Evolutionary conservation across 2,329 filamentous ascomycete species (phyloP).

Genomic region (Pyrenophora teres): DNA sequence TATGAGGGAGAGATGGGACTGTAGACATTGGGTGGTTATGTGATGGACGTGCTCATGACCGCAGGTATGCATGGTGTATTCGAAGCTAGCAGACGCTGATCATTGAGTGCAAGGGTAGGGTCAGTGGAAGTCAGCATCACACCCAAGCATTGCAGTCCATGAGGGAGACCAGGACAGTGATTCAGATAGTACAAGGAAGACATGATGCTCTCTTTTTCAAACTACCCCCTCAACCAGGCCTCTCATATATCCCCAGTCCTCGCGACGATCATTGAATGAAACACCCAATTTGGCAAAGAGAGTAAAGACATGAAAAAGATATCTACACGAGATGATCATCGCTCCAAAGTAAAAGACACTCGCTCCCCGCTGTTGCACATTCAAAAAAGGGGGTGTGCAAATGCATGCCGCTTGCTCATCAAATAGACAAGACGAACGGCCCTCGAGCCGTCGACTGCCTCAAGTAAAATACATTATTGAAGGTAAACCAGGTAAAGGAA

Average conservation of each 20-base stretch:
- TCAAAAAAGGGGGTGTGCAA: too few species aligned
- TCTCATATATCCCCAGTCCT: slow-evolving; percentile 1
- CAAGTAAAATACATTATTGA: slow-evolving; percentile 17
- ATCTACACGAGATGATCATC: too few species aligned
- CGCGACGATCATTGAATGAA: background rate
- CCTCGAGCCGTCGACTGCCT: slow-evolving; percentile 5
- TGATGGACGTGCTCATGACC: background rate
- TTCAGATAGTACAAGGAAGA: background rate
- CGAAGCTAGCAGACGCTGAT: too few species aligned
- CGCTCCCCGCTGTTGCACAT: too few species aligned
- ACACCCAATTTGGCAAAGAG: slow-evolving; percentile 3
- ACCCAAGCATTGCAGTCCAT: background rate
- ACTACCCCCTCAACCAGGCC: background rate
- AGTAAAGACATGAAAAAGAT: background rate
- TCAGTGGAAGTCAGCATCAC: background rate
- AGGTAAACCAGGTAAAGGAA: background rate
- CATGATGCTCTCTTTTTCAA: slow-evolving; percentile 1
- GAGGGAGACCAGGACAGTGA: background rate
- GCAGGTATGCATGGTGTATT: too few species aligned
- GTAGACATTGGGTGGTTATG: slow-evolving; percentile 1
- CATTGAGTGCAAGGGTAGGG: too few species aligned
- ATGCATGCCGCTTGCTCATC: too few species aligned
- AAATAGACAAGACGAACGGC: too few species aligned
- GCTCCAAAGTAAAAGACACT: background rate
- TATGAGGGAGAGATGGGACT: background rate